A percentile compares a stretch with the other conserved stretches of the same genome.
These are phyloP conservation scores for Pseudogymnoascus destructans DNA, from an alignment of 2,329 filamentous ascomycete species.

Conservation along the genomic window DNA sequence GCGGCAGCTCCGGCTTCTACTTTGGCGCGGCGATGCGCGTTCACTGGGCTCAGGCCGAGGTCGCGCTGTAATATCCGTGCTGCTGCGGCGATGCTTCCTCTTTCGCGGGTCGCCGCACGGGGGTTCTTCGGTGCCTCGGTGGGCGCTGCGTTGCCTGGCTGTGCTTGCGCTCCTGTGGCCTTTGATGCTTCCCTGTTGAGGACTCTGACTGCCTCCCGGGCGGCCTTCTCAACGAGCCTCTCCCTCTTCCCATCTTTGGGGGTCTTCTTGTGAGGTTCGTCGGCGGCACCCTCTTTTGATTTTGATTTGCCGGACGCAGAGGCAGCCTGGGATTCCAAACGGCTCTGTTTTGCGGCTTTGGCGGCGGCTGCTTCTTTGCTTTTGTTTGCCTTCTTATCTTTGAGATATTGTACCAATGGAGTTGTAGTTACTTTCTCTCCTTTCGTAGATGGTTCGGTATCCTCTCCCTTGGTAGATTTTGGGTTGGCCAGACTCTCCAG, in stretches of 20 bases:
- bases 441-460: conserved; percentile 29
- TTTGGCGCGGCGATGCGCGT: conserved; percentile 47
- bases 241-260: conserved; percentile 51
- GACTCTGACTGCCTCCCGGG: conserved; percentile 50
- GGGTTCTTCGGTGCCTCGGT: conserved; percentile 40
- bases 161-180: conserved; percentile 33
- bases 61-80: conserved; percentile 54
- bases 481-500: conserved; percentile 74
- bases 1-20: conserved; percentile 32
- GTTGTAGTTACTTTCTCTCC: conserved; percentile 61
- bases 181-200: conserved; percentile 46
- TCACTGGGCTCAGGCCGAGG: conserved; percentile 49
- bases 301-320: conserved; percentile 36
- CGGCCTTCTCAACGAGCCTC: conserved; percentile 48
- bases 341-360: conserved; percentile 40
- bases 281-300: conserved; percentile 16
- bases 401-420: conserved; percentile 77
- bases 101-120: conserved; percentile 32
- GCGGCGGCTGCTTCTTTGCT: conserved; percentile 42
- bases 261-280: conserved; percentile 39
- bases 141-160: conserved; percentile 28
- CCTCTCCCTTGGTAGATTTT: conserved; percentile 34
- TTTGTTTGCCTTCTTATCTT: conserved; percentile 79
- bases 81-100: conserved; percentile 43
- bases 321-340: conserved; percentile 36